Base-by-base conservation (phyloP, 176 grass and related monocot genomes). In the Oryza longistaminata region DNA sequence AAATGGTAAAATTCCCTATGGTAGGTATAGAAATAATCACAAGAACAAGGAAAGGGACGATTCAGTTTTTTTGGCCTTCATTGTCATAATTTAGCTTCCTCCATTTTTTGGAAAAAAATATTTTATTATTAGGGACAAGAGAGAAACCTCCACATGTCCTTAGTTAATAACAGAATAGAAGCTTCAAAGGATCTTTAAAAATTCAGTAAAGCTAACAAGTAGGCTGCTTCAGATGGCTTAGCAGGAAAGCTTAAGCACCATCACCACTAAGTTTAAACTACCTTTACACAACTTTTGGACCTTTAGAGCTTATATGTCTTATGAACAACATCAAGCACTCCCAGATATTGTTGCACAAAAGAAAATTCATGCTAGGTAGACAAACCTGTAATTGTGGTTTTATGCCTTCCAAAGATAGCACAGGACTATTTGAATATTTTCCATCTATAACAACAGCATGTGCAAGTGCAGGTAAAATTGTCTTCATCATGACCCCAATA, bases 401-500 rank as follows among this genome's bases (percentile, higher is more conserved):
- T 79, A 91, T 73, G 64, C 46, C 74, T 71, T 93, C 93, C 84
- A 77, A 77, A 53, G 88, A 77, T 67, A 83, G 62, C 40, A 68
- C 50, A 71, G 52, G 83, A 70, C 79, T 68, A 72, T 58, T 10
- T 64, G 37, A 39, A 55, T 25, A 67, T 58, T 76, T 88, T 84
- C 68, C 79, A 85, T 98, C 81, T 73, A 98, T 66, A 62, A 92
- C 85, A 88, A 98, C 86, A 78, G 96, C 93, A 88, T 98, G 93
- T 84, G 93, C 91, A 87, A 98, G 83, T 14, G 96, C 83, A 77
- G 93, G 91, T 81, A 95, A 89, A 79, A 95, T 92, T 74, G 93
- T 95, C 89, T 87, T 98, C 96, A 98, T 98, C 96, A 93, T 95
- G 75, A 91, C 96, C 17, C 96, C 96, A 76, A 98, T 93, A 73